A percentile compares a stretch with the other conserved stretches of the same genome.
Conservation (phyloP, 2,329 filamentous ascomycete genomes). For the Penicillium brevicompactum region DNA sequence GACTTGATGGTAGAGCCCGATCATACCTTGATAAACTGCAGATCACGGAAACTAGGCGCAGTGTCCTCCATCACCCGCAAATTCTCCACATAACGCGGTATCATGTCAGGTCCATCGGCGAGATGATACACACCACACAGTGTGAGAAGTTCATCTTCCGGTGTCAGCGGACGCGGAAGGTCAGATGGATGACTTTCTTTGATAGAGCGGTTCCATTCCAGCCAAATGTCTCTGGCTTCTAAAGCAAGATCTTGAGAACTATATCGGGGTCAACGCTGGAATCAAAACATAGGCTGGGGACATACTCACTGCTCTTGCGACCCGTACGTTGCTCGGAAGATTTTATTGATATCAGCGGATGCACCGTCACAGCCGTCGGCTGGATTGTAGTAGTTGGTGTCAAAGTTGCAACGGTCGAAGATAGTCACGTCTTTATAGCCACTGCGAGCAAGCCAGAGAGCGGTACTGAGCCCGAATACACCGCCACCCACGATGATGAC, state of each 20-base stretch:
- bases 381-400: conserved; percentile 40
- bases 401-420: conserved; percentile 38
- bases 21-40: conserved; percentile 25
- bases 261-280: background rate
- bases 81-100: conserved; percentile 18
- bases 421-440: conserved; percentile 52
- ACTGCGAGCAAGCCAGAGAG: conserved; percentile 19
- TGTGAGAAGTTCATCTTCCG: conserved; percentile 21
- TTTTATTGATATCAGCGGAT: conserved; percentile 52
- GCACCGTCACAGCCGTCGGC: conserved; percentile 48
- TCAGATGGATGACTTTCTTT: conserved; percentile 10
- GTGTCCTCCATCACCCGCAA: conserved; percentile 17
- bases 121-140: conserved; percentile 22
- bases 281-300: background rate
- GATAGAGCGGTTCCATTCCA: conserved; percentile 28
- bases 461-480: conserved; percentile 56
- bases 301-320: conserved; percentile 28
- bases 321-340: conserved; percentile 49
- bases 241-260: conserved; percentile 30
- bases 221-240: conserved; percentile 36
- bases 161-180: conserved; percentile 23
- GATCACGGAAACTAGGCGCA: conserved; percentile 12
- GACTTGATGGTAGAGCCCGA: too few relatives aligned
- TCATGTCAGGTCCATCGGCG: conserved; percentile 15
- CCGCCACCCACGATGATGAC: conserved; percentile 54